Evolutionary conservation across 768 basidiomycete species (phyloP), one percentile per base, ranked within the genome.

Genomic region (Phaffia australis): DNA sequence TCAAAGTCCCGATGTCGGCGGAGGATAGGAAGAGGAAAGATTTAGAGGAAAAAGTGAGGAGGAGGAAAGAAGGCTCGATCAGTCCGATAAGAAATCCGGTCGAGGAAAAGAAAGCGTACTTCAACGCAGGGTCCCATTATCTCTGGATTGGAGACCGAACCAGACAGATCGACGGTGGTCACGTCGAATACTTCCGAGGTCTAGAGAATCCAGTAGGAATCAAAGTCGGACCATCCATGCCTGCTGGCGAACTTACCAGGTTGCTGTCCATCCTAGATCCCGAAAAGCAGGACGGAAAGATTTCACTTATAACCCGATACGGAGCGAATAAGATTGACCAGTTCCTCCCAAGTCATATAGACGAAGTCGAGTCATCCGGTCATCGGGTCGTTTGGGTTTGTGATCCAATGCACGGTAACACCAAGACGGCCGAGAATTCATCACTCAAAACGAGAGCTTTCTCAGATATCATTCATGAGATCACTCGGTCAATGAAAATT

Each of bases 401-500:
- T 73, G 95, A 98, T 77, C 92, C 93, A 2, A 98, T 98, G 94
- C 94, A 98, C 72, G 94, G 93, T 47, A 94, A 89, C 78, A 97
- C 93, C 1, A 82, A 86, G 64, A 88, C 88, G 1, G 88, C 90
- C 6, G 82, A 81, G 0, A 89, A 75, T 54, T 72, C 75, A 1
- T 73, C 88, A 18, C 81, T 91, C 69, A 99, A 97, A 77, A 97
- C 93, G 0, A 84, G 91, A 14, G 81, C 91, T 75, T 95, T 94
- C 73, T 84, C 84, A 27, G 78, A 79, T 35, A 89, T 98, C 75
- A 87, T 97, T 60, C 81, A 82, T 64, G 95, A 99, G 76, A 81
- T 99, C 25, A 87, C 85, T 0, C 79, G 85, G 0, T 89, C 86
- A 63, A 81, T 97, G 69, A 81, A 82, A 25, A 89, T 97, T 68